phyloP scores from a whole-genome alignment of 2,329 filamentous ascomycete genomes.

The Bisporella sp. region DNA sequence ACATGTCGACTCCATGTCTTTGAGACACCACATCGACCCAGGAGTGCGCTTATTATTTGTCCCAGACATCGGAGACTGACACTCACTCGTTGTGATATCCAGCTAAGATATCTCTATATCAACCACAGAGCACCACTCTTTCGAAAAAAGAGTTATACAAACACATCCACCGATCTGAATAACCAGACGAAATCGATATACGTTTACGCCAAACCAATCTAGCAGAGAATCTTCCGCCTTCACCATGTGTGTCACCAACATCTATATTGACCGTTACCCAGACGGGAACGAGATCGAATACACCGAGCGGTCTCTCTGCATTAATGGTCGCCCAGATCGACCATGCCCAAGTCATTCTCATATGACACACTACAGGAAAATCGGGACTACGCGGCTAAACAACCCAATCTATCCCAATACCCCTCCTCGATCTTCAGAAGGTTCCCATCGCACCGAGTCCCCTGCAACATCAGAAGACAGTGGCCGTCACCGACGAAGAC shows the following conservation, averaged over 20 bases:
- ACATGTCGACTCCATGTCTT: slow-evolving; percentile 26
- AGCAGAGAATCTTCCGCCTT: slow-evolving; percentile 19
- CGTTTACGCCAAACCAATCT: slow-evolving; percentile 8
- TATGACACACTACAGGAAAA: slow-evolving; percentile 27
- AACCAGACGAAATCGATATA: slow-evolving; percentile 6
- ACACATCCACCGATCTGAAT: slow-evolving; percentile 5
- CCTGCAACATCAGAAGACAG: slow-evolving; percentile 24
- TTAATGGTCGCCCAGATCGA: slow-evolving; percentile 31
- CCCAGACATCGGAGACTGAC: slow-evolving; percentile 26
- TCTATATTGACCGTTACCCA: slow-evolving; percentile 40
- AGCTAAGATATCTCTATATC: slow-evolving; percentile 9
- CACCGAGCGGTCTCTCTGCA: slow-evolving; percentile 31
- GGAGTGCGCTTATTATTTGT: slow-evolving; percentile 21
- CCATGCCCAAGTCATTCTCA: slow-evolving; percentile 36
- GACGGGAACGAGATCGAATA: slow-evolving; percentile 35
- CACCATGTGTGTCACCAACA: slow-evolving; percentile 45
- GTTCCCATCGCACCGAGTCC: slow-evolving; percentile 17
- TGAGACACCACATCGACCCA: slow-evolving; percentile 20
- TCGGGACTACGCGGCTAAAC: slow-evolving; percentile 27
- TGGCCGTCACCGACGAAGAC: slow-evolving; percentile 33
- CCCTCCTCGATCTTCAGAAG: slow-evolving; percentile 20
- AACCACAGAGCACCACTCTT: slow-evolving; percentile 10
- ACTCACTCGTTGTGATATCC: slow-evolving; percentile 6
- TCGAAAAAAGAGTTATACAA: slow-evolving; percentile 7
- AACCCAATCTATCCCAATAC: slow-evolving; percentile 23